A percentile compares a stretch with the other conserved stretches of the same genome.
Evolutionary conservation across 768 basidiomycete species (phyloP).

Genomic region (Kwoniella newhampshirensis): DNA sequence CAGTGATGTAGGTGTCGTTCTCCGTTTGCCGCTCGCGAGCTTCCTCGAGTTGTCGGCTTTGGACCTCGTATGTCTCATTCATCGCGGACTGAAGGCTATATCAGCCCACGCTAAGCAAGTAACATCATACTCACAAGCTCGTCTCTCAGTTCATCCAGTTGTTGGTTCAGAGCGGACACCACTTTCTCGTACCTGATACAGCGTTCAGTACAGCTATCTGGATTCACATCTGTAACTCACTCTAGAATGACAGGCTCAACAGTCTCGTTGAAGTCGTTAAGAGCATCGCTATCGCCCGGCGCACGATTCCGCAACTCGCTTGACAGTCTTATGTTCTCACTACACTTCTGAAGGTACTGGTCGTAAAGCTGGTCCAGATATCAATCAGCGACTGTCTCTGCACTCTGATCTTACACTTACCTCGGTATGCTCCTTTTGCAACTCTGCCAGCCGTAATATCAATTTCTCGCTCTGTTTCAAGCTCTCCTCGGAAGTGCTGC

Average conservation of each 20-base stretch:
- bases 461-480: slow-evolving; percentile 69
- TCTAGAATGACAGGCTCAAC: slow-evolving; percentile 84
- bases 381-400: background rate
- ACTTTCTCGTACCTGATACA: slow-evolving; percentile 92
- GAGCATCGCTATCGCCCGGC: slow-evolving; percentile 37
- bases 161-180: slow-evolving; percentile 78
- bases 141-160: slow-evolving; percentile 39
- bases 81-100: slow-evolving; percentile 63
- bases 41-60: slow-evolving; percentile 74
- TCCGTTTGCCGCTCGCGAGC: slow-evolving; percentile 52
- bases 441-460: slow-evolving; percentile 73
- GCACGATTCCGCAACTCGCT: slow-evolving; percentile 34
- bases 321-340: slow-evolving; percentile 45
- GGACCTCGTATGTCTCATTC: slow-evolving; percentile 89
- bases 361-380: slow-evolving; percentile 36
- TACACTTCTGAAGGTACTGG: slow-evolving; percentile 41
- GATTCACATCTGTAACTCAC: slow-evolving; percentile 1
- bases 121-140: slow-evolving; percentile 28
- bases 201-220: background rate
- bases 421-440: slow-evolving; percentile 82
- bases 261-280: slow-evolving; percentile 53
- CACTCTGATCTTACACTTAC: slow-evolving; percentile 56
- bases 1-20: slow-evolving; percentile 82
- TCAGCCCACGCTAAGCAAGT: slow-evolving; percentile 4
- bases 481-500: slow-evolving; percentile 54